These are phyloP conservation scores for Globisporangium canariense DNA, from an alignment of 352 stramenopile species.

Conservation along the genomic window DNA sequence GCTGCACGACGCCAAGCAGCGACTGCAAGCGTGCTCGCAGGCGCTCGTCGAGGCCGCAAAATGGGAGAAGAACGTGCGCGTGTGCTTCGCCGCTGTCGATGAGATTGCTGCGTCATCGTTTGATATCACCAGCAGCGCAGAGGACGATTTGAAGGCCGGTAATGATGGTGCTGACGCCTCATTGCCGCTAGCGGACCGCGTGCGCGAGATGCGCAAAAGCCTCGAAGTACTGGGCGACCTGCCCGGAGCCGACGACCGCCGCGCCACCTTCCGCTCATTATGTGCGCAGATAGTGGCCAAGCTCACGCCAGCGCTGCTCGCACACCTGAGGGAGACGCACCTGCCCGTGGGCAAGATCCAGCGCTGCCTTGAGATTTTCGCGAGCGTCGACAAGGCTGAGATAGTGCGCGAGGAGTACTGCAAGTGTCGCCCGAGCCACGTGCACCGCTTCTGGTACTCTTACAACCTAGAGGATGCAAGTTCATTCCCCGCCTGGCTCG, in stretches of 20 bases:
- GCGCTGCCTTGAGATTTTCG: slow-evolving; percentile 48
- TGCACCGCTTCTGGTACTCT: slow-evolving; percentile 60
- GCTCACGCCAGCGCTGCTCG: slow-evolving; percentile 43
- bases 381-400: slow-evolving; percentile 40
- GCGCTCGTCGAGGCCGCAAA: slow-evolving; percentile 62
- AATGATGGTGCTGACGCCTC: neutral
- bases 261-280: slow-evolving; percentile 46
- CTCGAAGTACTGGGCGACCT: slow-evolving; percentile 60
- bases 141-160: neutral
- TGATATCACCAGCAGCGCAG: neutral
- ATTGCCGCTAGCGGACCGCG: slow-evolving; percentile 37
- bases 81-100: slow-evolving; percentile 45
- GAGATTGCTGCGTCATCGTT: slow-evolving; percentile 13
- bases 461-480: slow-evolving; percentile 27
- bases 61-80: slow-evolving; percentile 64
- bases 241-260: slow-evolving; percentile 51
- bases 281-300: slow-evolving; percentile 51
- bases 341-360: slow-evolving; percentile 39
- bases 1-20: slow-evolving; percentile 67
- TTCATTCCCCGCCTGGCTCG: slow-evolving; percentile 40
- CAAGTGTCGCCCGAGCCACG: slow-evolving; percentile 31
- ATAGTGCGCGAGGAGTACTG: slow-evolving; percentile 51
- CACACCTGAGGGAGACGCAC: slow-evolving; percentile 35
- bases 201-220: slow-evolving; percentile 62
- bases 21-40: slow-evolving; percentile 59